phyloP scores from a whole-genome alignment of 345 rosid species.

The Citrus mangshanensis region DNA sequence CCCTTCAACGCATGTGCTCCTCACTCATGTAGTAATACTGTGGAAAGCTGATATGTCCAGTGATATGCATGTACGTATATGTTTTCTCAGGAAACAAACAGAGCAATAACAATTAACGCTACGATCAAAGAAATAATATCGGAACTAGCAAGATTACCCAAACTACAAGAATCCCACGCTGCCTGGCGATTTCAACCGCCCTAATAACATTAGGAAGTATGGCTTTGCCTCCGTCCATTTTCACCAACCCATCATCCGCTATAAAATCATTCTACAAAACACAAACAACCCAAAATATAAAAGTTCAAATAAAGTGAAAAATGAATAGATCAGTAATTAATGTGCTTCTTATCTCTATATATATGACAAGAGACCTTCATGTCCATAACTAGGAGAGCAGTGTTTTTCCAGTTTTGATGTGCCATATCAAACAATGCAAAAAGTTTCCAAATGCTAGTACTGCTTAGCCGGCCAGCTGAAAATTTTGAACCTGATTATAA shows the following conservation, averaged over 20 bases:
- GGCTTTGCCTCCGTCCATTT: slow-evolving; percentile 63
- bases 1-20: too few species aligned
- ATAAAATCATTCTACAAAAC: slow-evolving; percentile 39
- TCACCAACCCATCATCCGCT: slow-evolving; percentile 42
- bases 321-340: neutral
- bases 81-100: slow-evolving; percentile 14
- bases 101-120: neutral
- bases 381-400: slow-evolving; percentile 86
- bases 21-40: too few species aligned
- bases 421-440: slow-evolving; percentile 32
- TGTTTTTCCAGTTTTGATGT: slow-evolving; percentile 43
- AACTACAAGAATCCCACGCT: slow-evolving; percentile 60
- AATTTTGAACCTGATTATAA: too few species aligned
- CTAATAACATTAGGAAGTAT: slow-evolving; percentile 63
- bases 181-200: slow-evolving; percentile 67
- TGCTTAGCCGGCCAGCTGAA: too few species aligned
- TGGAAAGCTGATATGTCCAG: too few species aligned
- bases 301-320: neutral
- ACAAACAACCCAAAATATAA: neutral
- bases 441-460: too few species aligned
- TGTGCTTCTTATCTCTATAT: too few species aligned
- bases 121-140: neutral
- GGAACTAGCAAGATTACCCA: slow-evolving; percentile 47
- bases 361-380: slow-evolving; percentile 54
- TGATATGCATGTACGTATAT: too few species aligned